These are phyloP conservation scores for Byssothecium circinans DNA, from an alignment of 2,329 filamentous ascomycete species.

Conservation along the genomic window DNA sequence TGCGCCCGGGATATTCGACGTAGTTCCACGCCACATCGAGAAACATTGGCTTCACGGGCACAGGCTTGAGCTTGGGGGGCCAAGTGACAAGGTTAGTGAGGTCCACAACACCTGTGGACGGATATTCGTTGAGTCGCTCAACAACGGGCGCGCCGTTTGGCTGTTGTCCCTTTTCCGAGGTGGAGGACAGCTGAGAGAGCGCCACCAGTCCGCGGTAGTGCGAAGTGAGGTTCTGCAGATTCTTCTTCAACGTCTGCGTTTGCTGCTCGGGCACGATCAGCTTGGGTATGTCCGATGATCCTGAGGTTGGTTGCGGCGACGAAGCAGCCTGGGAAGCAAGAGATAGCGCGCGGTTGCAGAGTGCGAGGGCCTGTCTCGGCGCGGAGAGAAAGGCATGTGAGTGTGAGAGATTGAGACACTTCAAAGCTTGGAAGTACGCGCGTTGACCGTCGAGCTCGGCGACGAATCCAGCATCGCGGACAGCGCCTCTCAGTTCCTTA, in stretches of 20 bases:
- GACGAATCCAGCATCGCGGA: slow-evolving; percentile 76
- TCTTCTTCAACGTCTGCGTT: slow-evolving; percentile 59
- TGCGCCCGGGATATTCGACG: slow-evolving; percentile 80
- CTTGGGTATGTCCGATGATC: slow-evolving; percentile 57
- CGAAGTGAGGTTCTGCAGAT: slow-evolving; percentile 71
- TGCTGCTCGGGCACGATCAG: slow-evolving; percentile 67
- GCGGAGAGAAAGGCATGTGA: slow-evolving; percentile 77
- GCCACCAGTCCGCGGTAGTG: slow-evolving; percentile 85
- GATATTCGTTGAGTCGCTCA: slow-evolving; percentile 75
- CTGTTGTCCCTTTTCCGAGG: slow-evolving; percentile 50
- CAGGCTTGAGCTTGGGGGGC: slow-evolving; percentile 77
- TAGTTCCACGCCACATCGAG: slow-evolving; percentile 98
- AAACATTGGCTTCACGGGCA: slow-evolving; percentile 94
- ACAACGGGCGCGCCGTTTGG: slow-evolving; percentile 63
- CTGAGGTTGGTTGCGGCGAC: slow-evolving; percentile 40
- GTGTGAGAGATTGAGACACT: slow-evolving; percentile 82
- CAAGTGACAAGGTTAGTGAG: slow-evolving; percentile 81
- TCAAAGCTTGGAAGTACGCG: slow-evolving; percentile 84
- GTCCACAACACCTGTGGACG: slow-evolving; percentile 65
- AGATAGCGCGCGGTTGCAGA: slow-evolving; percentile 72
- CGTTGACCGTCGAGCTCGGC: slow-evolving; percentile 76
- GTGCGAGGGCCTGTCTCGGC: slow-evolving; percentile 77
- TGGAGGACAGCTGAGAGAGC: slow-evolving; percentile 65
- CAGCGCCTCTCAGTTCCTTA: slow-evolving; percentile 85
- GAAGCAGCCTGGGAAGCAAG: slow-evolving; percentile 59